A percentile compares a stretch with the other conserved stretches of the same genome.
Conservation (phyloP, 1,284 basidiomycete genomes). For the Coniophora puteana region DNA sequence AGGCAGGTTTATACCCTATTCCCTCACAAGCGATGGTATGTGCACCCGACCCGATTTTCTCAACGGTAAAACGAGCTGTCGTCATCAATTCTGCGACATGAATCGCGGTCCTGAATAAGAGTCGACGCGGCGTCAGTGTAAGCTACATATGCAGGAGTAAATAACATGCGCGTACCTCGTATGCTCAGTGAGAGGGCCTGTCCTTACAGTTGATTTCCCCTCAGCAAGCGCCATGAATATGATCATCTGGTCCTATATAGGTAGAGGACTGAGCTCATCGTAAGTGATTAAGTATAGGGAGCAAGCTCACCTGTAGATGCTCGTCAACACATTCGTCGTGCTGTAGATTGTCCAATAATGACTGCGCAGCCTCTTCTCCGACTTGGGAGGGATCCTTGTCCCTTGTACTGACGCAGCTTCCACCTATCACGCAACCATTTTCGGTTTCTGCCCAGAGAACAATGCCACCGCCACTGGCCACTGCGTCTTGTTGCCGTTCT, state of each 20-base stretch:
- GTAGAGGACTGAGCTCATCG: not conserved
- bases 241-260: slow-evolving; percentile 63
- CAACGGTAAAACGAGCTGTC: slow-evolving; percentile 53
- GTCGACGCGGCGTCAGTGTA: no score
- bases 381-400: slow-evolving; percentile 39
- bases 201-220: slow-evolving; percentile 53
- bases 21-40: slow-evolving; percentile 51
- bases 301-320: slow-evolving; percentile 42
- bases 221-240: slow-evolving; percentile 69
- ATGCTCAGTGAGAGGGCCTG: slow-evolving; percentile 57
- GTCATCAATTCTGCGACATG: slow-evolving; percentile 66
- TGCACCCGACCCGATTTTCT: slow-evolving; percentile 33
- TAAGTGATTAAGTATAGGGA: not conserved
- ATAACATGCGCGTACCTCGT: slow-evolving; percentile 44
- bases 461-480: slow-evolving; percentile 64
- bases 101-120: slow-evolving; percentile 57
- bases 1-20: slow-evolving; percentile 40
- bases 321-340: slow-evolving; percentile 70
- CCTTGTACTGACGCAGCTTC: slow-evolving; percentile 57
- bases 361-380: slow-evolving; percentile 55
- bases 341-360: slow-evolving; percentile 49
- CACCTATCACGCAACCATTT: slow-evolving; percentile 59
- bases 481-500: slow-evolving; percentile 44
- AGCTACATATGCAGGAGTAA: not conserved
- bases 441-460: slow-evolving; percentile 69